Percentiles rank a stretch among this genome's conserved stretches.
phyloP scores from a whole-genome alignment of 306 rosid genomes.

The Fagus sylvatica region DNA sequence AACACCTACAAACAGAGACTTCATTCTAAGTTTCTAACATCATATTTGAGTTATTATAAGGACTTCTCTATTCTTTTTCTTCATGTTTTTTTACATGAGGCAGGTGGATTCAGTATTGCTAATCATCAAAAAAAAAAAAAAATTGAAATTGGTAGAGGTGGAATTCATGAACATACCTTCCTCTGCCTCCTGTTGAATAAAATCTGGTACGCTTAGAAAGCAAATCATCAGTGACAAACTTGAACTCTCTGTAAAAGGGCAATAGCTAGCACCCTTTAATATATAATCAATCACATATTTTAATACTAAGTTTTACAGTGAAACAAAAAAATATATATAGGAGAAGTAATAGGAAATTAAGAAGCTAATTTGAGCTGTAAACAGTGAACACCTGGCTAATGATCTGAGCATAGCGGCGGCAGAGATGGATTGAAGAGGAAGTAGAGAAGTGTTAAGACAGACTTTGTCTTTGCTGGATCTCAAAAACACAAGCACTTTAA shows the following conservation, averaged over 20 bases:
- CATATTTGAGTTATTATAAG: not conserved
- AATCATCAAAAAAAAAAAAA: not conserved
- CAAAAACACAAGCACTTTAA: not conserved
- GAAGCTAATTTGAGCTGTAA: not conserved
- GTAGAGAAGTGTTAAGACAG: not conserved
- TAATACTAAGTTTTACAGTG: not conserved
- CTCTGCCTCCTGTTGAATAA: constrained; percentile 40
- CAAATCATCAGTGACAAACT: constrained; percentile 36
- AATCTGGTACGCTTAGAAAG: constrained; percentile 36
- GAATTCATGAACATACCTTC: constrained; percentile 52
- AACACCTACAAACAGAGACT: not conserved
- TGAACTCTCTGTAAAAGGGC: constrained; percentile 41
- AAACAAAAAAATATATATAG: not conserved
- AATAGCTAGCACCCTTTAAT: not conserved
- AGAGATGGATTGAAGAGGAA: constrained; percentile 22
- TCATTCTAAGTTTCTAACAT: not conserved
- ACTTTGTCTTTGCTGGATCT: constrained; percentile 21
- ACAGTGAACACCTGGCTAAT: constrained; percentile 49
- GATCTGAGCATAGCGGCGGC: constrained; percentile 49
- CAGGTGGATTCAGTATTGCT: not conserved
- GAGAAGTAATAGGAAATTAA: not conserved
- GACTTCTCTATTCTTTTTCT: not conserved
- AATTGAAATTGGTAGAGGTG: constrained; percentile 2
- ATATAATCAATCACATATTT: not conserved
- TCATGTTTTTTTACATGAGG: not conserved